phyloP scores from a whole-genome alignment of 768 basidiomycete genomes.

The Boletus barrowsii region DNA sequence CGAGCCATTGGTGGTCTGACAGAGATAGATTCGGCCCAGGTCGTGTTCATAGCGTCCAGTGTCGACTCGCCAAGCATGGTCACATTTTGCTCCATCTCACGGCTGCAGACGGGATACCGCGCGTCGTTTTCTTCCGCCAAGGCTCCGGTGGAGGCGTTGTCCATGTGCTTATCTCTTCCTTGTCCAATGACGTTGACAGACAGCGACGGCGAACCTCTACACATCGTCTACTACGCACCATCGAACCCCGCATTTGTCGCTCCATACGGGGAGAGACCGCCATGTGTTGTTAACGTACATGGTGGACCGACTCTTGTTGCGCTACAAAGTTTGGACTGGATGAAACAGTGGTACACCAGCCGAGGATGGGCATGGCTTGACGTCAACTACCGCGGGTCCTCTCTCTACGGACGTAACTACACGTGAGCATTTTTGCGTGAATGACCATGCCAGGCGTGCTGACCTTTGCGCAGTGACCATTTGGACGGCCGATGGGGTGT shows the following conservation, averaged over 20 bases:
- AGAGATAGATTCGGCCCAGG: neutral
- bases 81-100: neutral
- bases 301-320: neutral
- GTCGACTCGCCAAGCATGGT: neutral
- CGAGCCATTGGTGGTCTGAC: neutral
- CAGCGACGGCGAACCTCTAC: neutral
- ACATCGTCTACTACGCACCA: neutral
- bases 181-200: neutral
- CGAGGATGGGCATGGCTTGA: slow-evolving; percentile 5
- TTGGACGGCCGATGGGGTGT: slow-evolving; percentile 2
- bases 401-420: slow-evolving; percentile 3
- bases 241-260: neutral
- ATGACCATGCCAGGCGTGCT: neutral
- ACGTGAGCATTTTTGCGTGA: neutral
- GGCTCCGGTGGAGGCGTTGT: neutral
- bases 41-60: slow-evolving; percentile 2
- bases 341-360: slow-evolving; percentile 6
- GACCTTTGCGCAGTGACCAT: neutral
- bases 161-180: neutral
- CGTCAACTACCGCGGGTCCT: slow-evolving; percentile 4
- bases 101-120: neutral
- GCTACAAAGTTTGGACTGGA: neutral
- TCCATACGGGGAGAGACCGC: neutral
- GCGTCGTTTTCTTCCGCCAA: neutral
- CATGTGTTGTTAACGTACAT: slow-evolving; percentile 2